Conservation (phyloP, 306 rosid species). For the Sphenostylis stenocarpa region DNA sequence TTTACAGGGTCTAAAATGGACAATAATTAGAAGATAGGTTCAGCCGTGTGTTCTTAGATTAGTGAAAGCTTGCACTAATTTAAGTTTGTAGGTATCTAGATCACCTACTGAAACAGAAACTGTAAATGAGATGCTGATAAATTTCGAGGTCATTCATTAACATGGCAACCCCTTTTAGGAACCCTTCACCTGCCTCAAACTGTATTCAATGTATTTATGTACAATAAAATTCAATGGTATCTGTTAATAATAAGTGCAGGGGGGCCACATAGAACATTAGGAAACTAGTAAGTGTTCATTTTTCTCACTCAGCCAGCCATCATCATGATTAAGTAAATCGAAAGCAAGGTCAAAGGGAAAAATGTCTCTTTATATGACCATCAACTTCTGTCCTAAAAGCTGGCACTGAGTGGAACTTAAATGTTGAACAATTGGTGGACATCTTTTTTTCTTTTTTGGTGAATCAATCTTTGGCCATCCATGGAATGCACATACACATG, state of each 20-base stretch:
- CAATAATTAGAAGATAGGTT: neutral
- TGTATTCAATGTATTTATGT: neutral
- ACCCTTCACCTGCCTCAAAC: slow-evolving; percentile 2
- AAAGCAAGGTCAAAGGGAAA: neutral
- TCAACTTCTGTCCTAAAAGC: neutral
- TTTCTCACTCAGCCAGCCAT: neutral
- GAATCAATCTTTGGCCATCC: neutral
- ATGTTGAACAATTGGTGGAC: neutral
- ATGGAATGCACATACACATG: neutral
- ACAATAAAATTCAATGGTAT: neutral
- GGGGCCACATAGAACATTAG: neutral
- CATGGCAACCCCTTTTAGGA: neutral
- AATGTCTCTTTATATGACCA: slow-evolving; percentile 2
- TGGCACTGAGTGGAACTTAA: neutral
- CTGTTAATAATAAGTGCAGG: neutral
- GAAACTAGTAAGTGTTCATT: neutral
- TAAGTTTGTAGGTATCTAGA: neutral
- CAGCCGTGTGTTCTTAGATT: neutral
- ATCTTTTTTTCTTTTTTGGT: too few species aligned
- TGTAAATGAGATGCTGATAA: neutral
- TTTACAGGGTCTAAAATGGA: neutral
- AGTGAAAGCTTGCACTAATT: neutral
- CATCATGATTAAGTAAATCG: neutral
- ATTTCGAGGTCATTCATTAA: neutral
- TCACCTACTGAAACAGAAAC: slow-evolving; percentile 8